phyloP scores from a whole-genome alignment of 2,329 filamentous ascomycete species.

The Emergomyces pasteurianus region DNA sequence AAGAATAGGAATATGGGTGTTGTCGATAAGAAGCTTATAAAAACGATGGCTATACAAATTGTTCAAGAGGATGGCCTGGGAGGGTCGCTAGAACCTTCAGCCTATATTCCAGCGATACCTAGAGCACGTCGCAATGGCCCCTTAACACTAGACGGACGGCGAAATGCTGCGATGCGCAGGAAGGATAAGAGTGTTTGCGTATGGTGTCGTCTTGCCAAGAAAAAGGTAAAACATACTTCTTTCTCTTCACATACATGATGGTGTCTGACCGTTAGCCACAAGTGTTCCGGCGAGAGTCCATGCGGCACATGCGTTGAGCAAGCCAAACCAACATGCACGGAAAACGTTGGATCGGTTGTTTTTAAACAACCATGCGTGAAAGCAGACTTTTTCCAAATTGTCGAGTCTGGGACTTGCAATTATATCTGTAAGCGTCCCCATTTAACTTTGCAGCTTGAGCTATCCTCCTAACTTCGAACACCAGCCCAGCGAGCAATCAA shows the following conservation, averaged over 20 bases:
- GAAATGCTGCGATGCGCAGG: constrained; percentile 30
- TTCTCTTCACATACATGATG: background rate
- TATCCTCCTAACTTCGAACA: constrained; percentile 1
- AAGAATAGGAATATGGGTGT: constrained; percentile 19
- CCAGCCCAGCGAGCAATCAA: constrained; percentile 33
- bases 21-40: constrained; percentile 17
- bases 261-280: constrained; percentile 6
- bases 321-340: constrained; percentile 11
- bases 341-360: constrained; percentile 15
- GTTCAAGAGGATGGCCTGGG: constrained; percentile 34
- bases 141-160: constrained; percentile 26
- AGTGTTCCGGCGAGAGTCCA: constrained; percentile 33
- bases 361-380: constrained; percentile 33
- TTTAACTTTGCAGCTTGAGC: background rate
- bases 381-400: constrained; percentile 33
- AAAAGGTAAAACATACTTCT: constrained; percentile 22
- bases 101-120: constrained; percentile 30
- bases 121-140: constrained; percentile 33
- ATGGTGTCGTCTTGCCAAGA: constrained; percentile 33
- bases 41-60: constrained; percentile 27
- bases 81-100: constrained; percentile 27
- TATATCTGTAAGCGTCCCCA: constrained; percentile 28
- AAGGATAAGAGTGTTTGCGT: constrained; percentile 36
- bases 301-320: constrained; percentile 28
- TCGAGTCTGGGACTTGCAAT: constrained; percentile 35